These are phyloP conservation scores for Leccinellum luteum DNA, from an alignment of 768 basidiomycete species.

Conservation along the genomic window DNA sequence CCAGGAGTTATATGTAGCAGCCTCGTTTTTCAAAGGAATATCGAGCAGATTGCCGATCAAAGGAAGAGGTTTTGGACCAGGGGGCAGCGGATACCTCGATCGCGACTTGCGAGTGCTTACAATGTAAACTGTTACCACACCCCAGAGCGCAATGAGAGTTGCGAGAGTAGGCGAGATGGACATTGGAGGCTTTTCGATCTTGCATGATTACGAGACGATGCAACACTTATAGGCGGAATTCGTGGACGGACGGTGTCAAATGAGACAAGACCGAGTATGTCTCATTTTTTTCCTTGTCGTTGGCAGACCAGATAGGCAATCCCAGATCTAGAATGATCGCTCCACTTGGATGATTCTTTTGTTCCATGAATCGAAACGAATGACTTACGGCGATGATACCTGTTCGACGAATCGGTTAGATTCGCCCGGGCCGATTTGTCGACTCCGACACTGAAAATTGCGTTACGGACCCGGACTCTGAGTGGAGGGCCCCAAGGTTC, in stretches of 20 bases:
- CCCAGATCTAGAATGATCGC: background rate
- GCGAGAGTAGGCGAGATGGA: constrained; percentile 12
- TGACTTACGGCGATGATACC: background rate
- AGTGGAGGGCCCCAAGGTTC: background rate
- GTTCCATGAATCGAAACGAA: background rate
- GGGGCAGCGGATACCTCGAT: constrained; percentile 41
- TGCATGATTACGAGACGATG: constrained; percentile 1
- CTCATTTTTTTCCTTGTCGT: constrained; percentile 16
- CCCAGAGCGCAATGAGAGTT: constrained; percentile 22
- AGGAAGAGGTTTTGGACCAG: constrained; percentile 53
- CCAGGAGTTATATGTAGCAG: constrained; percentile 43
- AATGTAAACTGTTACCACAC: constrained; percentile 18
- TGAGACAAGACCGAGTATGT: constrained; percentile 9
- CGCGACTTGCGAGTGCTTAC: constrained; percentile 11
- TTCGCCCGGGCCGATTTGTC: background rate
- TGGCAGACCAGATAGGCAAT: background rate
- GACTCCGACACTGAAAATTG: too few relatives aligned
- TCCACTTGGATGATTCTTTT: constrained; percentile 3
- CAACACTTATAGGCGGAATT: constrained; percentile 13
- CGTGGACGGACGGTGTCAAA: constrained; percentile 3
- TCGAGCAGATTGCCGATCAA: constrained; percentile 53
- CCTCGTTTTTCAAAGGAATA: constrained; percentile 38
- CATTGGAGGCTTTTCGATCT: constrained; percentile 10
- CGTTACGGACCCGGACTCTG: background rate
- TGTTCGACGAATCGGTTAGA: background rate